Evolutionary conservation across 169 alveolate genomes (phyloP).

Genomic region (Blepharisma undulans): DNA sequence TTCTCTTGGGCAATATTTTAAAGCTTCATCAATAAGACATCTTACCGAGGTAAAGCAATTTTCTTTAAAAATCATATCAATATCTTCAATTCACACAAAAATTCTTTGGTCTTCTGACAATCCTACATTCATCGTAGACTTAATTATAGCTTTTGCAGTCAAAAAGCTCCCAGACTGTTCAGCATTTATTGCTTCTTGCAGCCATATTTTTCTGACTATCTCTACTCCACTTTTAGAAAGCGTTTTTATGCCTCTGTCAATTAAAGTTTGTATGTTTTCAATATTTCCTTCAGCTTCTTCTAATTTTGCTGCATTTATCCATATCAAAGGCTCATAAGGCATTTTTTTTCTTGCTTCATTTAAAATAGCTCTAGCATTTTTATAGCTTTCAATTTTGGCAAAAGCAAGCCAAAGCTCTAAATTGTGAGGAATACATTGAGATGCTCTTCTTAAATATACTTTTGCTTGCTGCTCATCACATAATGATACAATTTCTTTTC

Average conservation of each 20-base stretch:
- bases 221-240: slow-evolving; percentile 82
- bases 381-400: slow-evolving; percentile 95
- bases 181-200: slow-evolving; percentile 90
- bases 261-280: slow-evolving; percentile 80
- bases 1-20: slow-evolving; percentile 81
- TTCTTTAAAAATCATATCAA: slow-evolving; percentile 79
- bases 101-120: slow-evolving; percentile 70
- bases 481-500: slow-evolving; percentile 97
- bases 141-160: slow-evolving; percentile 91
- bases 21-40: slow-evolving; percentile 84
- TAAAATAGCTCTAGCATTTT: slow-evolving; percentile 95
- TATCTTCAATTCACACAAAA: slow-evolving; percentile 78
- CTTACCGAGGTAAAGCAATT: slow-evolving; percentile 88
- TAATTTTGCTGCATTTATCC: slow-evolving; percentile 97
- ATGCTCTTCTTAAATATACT: slow-evolving; percentile 94
- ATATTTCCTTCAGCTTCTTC: slow-evolving; percentile 93
- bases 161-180: slow-evolving; percentile 84
- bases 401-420: slow-evolving; percentile 98
- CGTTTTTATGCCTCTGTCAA: slow-evolving; percentile 87
- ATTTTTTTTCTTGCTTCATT: slow-evolving; percentile 96
- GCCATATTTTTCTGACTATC: slow-evolving; percentile 90
- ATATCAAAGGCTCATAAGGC: slow-evolving; percentile 94
- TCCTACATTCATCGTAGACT: slow-evolving; percentile 64
- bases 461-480: slow-evolving; percentile 95
- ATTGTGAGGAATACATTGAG: slow-evolving; percentile 97